A percentile compares a stretch with the other conserved stretches of the same genome.
phyloP scores from a whole-genome alignment of 768 basidiomycete genomes.

The Lactifluus piperatus region DNA sequence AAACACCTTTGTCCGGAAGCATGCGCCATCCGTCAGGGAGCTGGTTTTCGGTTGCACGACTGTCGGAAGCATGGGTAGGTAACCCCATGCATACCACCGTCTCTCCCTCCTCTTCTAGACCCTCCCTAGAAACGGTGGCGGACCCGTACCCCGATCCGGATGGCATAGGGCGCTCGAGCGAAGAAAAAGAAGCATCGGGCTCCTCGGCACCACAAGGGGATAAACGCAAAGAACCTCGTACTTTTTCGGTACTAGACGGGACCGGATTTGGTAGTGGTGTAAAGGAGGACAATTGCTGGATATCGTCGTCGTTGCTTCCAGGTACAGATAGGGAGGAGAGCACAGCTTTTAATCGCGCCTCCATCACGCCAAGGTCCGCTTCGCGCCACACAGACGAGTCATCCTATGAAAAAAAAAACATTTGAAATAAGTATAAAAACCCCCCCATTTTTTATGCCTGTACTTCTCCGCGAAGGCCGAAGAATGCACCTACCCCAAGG shows the following conservation, averaged over 20 bases:
- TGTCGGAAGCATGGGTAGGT: neutral
- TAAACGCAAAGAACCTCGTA: too few species aligned
- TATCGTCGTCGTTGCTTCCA: too few species aligned
- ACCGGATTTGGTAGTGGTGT: too few species aligned
- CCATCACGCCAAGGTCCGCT: slow-evolving; percentile 46
- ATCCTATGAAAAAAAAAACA: neutral
- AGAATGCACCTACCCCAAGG: neutral
- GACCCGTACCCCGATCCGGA: too few species aligned
- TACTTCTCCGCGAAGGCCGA: neutral
- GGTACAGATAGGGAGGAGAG: neutral
- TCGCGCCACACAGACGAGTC: slow-evolving; percentile 33
- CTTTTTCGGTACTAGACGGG: too few species aligned
- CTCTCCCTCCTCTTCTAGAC: neutral
- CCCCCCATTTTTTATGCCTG: too few species aligned
- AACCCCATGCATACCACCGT: too few species aligned
- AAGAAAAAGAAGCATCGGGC: too few species aligned
- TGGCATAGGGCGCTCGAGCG: neutral
- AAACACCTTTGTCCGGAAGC: slow-evolving; percentile 35
- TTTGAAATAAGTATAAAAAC: too few species aligned
- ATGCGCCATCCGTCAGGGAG: slow-evolving; percentile 52
- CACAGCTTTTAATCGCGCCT: slow-evolving; percentile 2
- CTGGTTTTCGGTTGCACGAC: neutral
- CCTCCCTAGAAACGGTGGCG: neutral
- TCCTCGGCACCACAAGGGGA: neutral
- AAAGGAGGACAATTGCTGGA: neutral